Evolutionary conservation across 768 basidiomycete genomes (phyloP).

Genomic region (Royoungia palumana): DNA sequence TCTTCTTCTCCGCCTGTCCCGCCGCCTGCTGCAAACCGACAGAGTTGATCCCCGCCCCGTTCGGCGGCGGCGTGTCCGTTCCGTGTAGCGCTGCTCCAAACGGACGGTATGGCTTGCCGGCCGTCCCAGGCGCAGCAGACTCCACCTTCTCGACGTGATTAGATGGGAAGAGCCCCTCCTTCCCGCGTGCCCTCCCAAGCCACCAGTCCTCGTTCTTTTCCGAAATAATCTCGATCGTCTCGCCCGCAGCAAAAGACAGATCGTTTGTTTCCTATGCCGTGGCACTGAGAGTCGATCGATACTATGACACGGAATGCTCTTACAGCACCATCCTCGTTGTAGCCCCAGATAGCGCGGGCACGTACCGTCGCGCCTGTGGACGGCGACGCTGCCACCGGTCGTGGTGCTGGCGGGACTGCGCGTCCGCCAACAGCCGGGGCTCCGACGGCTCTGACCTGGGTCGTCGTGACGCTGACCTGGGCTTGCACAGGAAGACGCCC

Average conservation of each 20-base stretch:
- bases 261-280: conserved; percentile 69
- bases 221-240: conserved; percentile 72
- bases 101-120: conserved; percentile 30
- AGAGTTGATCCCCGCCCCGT: conserved; percentile 27
- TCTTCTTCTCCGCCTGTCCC: conserved; percentile 46
- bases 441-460: conserved; percentile 9
- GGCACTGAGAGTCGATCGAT: conserved; percentile 4
- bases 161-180: conserved; percentile 74
- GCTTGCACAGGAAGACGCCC: conserved; percentile 39
- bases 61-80: conserved; percentile 30
- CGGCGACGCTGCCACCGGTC: conserved; percentile 4
- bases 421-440: conserved; percentile 5
- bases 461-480: conserved; percentile 12
- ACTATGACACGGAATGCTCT: conserved; percentile 7
- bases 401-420: conserved; percentile 17
- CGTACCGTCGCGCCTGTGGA: conserved; percentile 17
- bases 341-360: conserved; percentile 63
- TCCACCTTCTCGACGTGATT: conserved; percentile 64
- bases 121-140: not conserved
- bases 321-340: conserved; percentile 58
- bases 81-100: conserved; percentile 39
- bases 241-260: conserved; percentile 71
- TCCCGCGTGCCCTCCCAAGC: conserved; percentile 63
- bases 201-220: conserved; percentile 90
- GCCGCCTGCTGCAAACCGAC: conserved; percentile 28